Conservation (phyloP, 164 flowering plant species). For the Vitis rotundifolia region DNA sequence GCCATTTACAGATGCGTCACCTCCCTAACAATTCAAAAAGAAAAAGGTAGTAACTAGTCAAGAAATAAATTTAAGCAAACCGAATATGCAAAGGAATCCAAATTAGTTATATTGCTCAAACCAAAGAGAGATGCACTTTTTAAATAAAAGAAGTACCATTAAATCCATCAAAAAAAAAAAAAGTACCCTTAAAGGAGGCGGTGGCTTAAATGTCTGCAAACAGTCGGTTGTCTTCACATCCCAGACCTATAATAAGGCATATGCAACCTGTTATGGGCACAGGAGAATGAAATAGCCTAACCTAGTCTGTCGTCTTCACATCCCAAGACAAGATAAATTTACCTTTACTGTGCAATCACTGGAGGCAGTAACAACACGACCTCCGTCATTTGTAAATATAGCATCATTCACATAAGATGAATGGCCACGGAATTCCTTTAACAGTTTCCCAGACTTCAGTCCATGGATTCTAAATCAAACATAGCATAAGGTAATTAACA, state of each 20-base stretch:
- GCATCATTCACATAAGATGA: slow-evolving; percentile 93
- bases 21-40: slow-evolving; percentile 59
- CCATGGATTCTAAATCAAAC: slow-evolving; percentile 81
- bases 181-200: slow-evolving; percentile 90
- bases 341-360: slow-evolving; percentile 99
- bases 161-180: slow-evolving; percentile 7
- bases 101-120: neutral
- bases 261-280: neutral
- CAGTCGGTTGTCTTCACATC: slow-evolving; percentile 89
- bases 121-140: slow-evolving; percentile 6
- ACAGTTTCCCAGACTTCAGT: slow-evolving; percentile 88
- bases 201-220: slow-evolving; percentile 95
- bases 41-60: slow-evolving; percentile 8
- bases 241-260: slow-evolving; percentile 73
- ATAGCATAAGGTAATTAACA: slow-evolving; percentile 1
- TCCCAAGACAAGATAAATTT: slow-evolving; percentile 7
- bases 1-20: slow-evolving; percentile 96
- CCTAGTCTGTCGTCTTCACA: neutral
- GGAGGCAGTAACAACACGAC: slow-evolving; percentile 94
- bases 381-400: slow-evolving; percentile 86
- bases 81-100: neutral
- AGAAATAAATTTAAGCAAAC: neutral
- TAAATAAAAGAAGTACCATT: slow-evolving; percentile 37
- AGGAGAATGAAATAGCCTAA: neutral
- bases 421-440: slow-evolving; percentile 98